Percentiles rank a stretch among this genome's conserved stretches.
These are phyloP conservation scores for Exutisphaerella laricina DNA, from an alignment of 2,329 filamentous ascomycete genomes.

Conservation along the genomic window DNA sequence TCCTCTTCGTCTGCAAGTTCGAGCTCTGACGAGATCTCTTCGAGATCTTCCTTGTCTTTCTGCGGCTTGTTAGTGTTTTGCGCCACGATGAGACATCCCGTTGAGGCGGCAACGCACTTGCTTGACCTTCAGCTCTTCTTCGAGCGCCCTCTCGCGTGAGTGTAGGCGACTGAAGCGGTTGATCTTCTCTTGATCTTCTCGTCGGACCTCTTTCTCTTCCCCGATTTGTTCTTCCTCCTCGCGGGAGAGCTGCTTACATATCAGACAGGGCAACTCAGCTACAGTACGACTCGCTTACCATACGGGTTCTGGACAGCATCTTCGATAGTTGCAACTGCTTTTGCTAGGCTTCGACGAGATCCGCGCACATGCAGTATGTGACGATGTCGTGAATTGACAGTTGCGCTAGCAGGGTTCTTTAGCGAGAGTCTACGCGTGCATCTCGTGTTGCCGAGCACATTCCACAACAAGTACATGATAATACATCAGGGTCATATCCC, in stretches of 20 bases:
- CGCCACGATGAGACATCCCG: too few relatives aligned
- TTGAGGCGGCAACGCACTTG: slow-evolving; percentile 51
- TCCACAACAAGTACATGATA: too few relatives aligned
- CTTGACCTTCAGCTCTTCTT: slow-evolving; percentile 76
- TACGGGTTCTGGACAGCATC: slow-evolving; percentile 39
- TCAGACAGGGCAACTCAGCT: neutral
- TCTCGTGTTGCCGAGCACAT: too few relatives aligned
- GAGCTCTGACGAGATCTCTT: slow-evolving; percentile 84
- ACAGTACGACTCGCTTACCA: slow-evolving; percentile 33
- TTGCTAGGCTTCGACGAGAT: too few relatives aligned
- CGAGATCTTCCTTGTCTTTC: slow-evolving; percentile 98
- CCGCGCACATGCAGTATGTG: too few relatives aligned
- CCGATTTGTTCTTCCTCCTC: slow-evolving; percentile 76
- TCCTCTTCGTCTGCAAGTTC: slow-evolving; percentile 96
- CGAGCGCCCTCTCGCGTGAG: slow-evolving; percentile 70
- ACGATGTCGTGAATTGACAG: too few relatives aligned
- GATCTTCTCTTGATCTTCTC: slow-evolving; percentile 98
- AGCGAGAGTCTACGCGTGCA: too few relatives aligned
- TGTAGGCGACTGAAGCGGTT: slow-evolving; percentile 95
- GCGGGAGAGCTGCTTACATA: slow-evolving; percentile 89
- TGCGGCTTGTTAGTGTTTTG: too few relatives aligned
- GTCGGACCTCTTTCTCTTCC: slow-evolving; percentile 87
- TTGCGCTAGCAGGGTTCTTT: too few relatives aligned
- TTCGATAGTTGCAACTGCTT: too few relatives aligned
- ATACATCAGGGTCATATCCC: too few relatives aligned